Conservation (phyloP, 306 rosid genomes). For the Cercis canadensis region DNA sequence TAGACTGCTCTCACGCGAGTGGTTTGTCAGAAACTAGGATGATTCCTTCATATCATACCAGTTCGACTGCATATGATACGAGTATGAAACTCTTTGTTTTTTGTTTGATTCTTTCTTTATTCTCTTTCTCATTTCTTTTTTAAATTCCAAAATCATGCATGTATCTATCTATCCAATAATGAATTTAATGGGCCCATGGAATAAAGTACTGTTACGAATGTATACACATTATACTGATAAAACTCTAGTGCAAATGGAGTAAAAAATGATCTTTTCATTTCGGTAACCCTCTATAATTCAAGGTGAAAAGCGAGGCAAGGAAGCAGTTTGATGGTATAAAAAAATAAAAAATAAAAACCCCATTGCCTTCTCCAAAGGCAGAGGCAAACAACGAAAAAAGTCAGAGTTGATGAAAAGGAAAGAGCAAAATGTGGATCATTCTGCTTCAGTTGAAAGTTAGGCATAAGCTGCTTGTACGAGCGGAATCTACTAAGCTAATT, state of each 20-base stretch:
- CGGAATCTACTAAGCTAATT: no score
- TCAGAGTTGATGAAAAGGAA: neutral
- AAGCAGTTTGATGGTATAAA: no score
- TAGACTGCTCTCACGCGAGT: neutral
- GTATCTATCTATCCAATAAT: neutral
- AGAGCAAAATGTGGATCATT: neutral
- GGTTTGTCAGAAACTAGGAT: neutral
- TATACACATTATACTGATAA: no score
- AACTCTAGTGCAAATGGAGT: no score
- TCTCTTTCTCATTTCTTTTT: neutral
- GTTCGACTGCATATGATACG: neutral
- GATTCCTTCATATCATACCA: neutral
- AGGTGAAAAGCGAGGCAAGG: neutral
- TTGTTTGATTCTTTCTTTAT: neutral
- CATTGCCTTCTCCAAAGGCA: no score
- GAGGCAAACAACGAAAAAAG: no score
- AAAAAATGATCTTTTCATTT: neutral
- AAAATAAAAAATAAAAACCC: no score
- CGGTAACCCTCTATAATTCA: no score
- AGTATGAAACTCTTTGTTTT: neutral
- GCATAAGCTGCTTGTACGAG: constrained; percentile 1
- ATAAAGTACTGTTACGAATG: neutral
- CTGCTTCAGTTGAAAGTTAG: neutral
- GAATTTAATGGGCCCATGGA: neutral
- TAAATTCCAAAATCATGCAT: neutral